Base-by-base conservation (phyloP, 2,329 filamentous ascomycete species). In the Diaporthe ilicicola region DNA sequence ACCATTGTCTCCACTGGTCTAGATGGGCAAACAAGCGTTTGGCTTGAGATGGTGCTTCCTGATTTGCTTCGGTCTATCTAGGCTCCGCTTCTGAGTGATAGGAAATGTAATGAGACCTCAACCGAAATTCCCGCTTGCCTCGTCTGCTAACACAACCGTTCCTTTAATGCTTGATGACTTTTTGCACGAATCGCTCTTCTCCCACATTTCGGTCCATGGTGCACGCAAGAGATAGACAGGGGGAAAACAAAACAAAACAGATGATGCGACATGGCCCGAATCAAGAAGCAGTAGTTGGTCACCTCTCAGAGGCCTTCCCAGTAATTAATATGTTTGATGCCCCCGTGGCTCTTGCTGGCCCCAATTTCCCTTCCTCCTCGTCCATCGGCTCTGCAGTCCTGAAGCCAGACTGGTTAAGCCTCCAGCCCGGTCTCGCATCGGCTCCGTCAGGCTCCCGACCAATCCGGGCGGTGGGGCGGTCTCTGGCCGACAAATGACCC, bases 241-340 rank as follows among this genome's bases (percentile, higher is more conserved):
- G 72, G 37, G 59, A 78, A 78, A 78, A 77, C 77, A 76, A 80
- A 75, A 77, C 77, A 78, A 77, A 78, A 75, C 78, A 78, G 79
- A 71, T 65, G 69, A 73, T 73, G 71, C 69, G 65, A 59, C 68
- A 65, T 59, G 65, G 29, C 62, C 65, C 54, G 46, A 67, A 55
- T 34, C 65, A 68, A 77, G 75, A 76, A 76, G 77, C 59, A 76
- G 81, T 79, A 81, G 32, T 68, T 67, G 64, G 59, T 66, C 64
- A 53, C 71, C 71, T 73, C 69, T 54, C 69, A 73, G 71, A 71
- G 71, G 71, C 62, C 59, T 55, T 64, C 50, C 53, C 51, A 53
- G 67, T 73, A 53, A 73, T 73, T 73, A 73, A 69, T 68, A 77
- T 78, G 76, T 68, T 56, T 62, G 51, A 24, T 68, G 22, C 50